Percentiles rank a stretch among this genome's conserved stretches.
These are phyloP conservation scores for Aspergillus campestris DNA, from an alignment of 495 filamentous ascomycete genomes.

Conservation along the genomic window DNA sequence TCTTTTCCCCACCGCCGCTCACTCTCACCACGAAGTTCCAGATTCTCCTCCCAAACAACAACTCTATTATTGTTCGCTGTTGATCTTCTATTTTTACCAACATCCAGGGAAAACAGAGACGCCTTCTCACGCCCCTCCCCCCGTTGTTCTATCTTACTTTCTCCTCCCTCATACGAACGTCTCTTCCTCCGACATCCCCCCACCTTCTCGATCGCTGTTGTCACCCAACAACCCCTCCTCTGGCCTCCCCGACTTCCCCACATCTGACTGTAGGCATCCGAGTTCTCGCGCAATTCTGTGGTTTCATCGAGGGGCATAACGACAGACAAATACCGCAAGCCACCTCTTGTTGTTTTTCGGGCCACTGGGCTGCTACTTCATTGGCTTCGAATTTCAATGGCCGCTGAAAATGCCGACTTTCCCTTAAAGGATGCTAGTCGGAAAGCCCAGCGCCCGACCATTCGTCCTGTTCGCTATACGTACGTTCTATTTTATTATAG, in stretches of 20 bases:
- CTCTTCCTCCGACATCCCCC: neutral
- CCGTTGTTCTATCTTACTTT: neutral
- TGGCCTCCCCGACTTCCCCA: conserved; percentile 1
- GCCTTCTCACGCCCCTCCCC: no score
- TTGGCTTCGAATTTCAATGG: conserved; percentile 13
- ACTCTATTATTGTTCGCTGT: no score
- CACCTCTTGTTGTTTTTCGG: neutral
- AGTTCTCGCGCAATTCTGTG: neutral
- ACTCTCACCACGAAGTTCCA: no score
- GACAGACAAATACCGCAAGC: neutral
- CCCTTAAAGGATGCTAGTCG: conserved; percentile 11
- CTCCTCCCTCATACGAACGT: neutral
- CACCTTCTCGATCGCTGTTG: no score
- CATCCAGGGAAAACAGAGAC: no score
- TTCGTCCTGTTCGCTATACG: conserved; percentile 27
- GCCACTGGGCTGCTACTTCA: neutral
- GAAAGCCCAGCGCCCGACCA: conserved; percentile 4
- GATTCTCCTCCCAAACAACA: no score
- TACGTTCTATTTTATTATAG: conserved; percentile 17
- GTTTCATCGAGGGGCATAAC: neutral
- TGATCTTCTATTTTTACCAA: no score
- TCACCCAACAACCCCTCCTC: neutral
- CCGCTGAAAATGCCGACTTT: conserved; percentile 12
- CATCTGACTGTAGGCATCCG: conserved; percentile 4
- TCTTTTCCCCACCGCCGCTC: no score